Evolutionary conservation across 208 protist genomes (phyloP), one percentile per base, ranked within the genome.

Genomic region (Porcisia hertigi): DNA sequence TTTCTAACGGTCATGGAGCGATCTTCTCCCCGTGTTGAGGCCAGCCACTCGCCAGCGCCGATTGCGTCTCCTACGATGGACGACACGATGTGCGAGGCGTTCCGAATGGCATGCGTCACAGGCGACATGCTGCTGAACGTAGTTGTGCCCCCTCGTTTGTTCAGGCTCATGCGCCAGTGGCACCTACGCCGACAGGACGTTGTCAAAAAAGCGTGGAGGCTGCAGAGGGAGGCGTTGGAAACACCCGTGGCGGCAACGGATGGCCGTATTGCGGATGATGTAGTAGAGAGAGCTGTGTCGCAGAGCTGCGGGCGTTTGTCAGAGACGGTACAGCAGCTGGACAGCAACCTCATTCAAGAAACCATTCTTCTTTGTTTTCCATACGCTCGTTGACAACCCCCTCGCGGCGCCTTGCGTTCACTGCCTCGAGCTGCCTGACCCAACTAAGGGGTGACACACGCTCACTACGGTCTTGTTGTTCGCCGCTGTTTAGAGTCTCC

Each of bases 311-410:
- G 8, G 9, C 85, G 85, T 54, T 75, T 94, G 54, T 85, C 88
- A 20, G 86, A 88, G 69, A 80, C 76, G n/a, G 73, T 86, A 49
- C 54, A 77, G 59, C 74, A 73, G 53, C 77, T 96, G 45, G 85
- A 81, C 58, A 72, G 80, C 18, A 53, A 55, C 12, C 70, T 96
- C 3, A 87, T 97, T 54, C 87, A 90, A 58, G 93, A 97, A 72
- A 97, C 93, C 23, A 93, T 95, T 62, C 79, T 90, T 45, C 73
- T 93, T 64, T 94, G 93, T 80, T 97, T 92, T 76, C 88, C 80
- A 9, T 97, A 97, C 71, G 85, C 84, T 7, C 77, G 43, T 14
- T 81, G 55, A 70, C 6, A 30, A 54, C 14, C 2, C 2, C 30
- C 16, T 41, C 45, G 34, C 25, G 69, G 49, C 18, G 52, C n/a